Conservation (phyloP, 352 stramenopile genomes). For the Pythium myriotylum region DNA sequence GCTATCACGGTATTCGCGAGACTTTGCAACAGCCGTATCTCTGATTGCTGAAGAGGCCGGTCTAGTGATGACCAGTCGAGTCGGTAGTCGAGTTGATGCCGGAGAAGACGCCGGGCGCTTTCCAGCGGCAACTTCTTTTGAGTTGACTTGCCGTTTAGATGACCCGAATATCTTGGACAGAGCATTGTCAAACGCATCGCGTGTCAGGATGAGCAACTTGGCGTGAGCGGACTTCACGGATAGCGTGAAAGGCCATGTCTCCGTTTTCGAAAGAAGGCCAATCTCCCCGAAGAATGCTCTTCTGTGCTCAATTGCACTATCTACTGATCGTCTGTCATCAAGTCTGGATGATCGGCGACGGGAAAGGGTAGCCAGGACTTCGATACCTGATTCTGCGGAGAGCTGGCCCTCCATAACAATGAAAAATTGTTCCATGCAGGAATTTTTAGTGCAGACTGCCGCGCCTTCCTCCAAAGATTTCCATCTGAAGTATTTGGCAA, state of each 20-base stretch:
- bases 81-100: slow-evolving; percentile 4
- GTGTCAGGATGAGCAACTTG: slow-evolving; percentile 36
- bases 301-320: not conserved
- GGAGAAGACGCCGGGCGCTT: slow-evolving; percentile 46
- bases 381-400: not conserved
- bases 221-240: slow-evolving; percentile 18
- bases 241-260: slow-evolving; percentile 44
- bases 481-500: slow-evolving; percentile 44
- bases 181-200: slow-evolving; percentile 41
- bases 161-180: slow-evolving; percentile 45
- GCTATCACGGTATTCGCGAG: slow-evolving; percentile 7
- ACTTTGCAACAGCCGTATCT: slow-evolving; percentile 15
- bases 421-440: slow-evolving; percentile 41
- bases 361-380: not conserved
- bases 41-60: not conserved
- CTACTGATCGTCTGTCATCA: slow-evolving; percentile 5
- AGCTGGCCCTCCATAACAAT: slow-evolving; percentile 49
- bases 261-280: slow-evolving; percentile 44
- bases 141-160: slow-evolving; percentile 30
- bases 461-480: slow-evolving; percentile 27
- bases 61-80: not conserved
- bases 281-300: slow-evolving; percentile 41
- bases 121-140: slow-evolving; percentile 18
- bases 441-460: slow-evolving; percentile 28
- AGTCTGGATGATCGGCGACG: not conserved